Conservation (phyloP, 1,284 basidiomycete genomes). For the Meripilus lineatus region DNA sequence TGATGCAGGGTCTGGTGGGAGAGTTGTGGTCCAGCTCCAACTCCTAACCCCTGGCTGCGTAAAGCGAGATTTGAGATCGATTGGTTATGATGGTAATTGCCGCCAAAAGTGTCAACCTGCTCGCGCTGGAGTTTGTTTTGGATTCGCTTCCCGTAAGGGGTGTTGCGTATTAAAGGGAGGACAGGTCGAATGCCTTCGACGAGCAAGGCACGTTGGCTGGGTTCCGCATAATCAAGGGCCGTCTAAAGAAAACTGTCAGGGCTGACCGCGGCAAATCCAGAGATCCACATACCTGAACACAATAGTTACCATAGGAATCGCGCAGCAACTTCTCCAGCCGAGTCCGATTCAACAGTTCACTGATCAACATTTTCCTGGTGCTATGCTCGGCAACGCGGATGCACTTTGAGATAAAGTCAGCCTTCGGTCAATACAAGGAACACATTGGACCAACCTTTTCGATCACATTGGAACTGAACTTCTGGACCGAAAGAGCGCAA, state of each 20-base stretch:
- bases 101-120: slow-evolving; percentile 68
- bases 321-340: slow-evolving; percentile 94
- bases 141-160: slow-evolving; percentile 96
- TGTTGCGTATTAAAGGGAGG: slow-evolving; percentile 92
- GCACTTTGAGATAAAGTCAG: slow-evolving; percentile 55
- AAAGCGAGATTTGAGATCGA: slow-evolving; percentile 56
- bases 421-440: slow-evolving; percentile 1
- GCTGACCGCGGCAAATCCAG: slow-evolving; percentile 7
- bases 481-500: slow-evolving; percentile 96
- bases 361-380: slow-evolving; percentile 92
- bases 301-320: slow-evolving; percentile 94
- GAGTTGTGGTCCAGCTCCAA: slow-evolving; percentile 47
- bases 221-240: slow-evolving; percentile 92
- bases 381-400: slow-evolving; percentile 95
- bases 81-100: slow-evolving; percentile 52
- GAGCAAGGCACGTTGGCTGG: slow-evolving; percentile 76
- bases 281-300: slow-evolving; percentile 65
- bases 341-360: slow-evolving; percentile 92
- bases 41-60: slow-evolving; percentile 49
- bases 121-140: slow-evolving; percentile 96
- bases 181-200: slow-evolving; percentile 97
- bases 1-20: slow-evolving; percentile 45
- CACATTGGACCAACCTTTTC: slow-evolving; percentile 62
- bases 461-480: slow-evolving; percentile 95
- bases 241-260: slow-evolving; percentile 48